These are phyloP conservation scores for Auricularia sp. DNA, from an alignment of 768 basidiomycete genomes.

Conservation along the genomic window DNA sequence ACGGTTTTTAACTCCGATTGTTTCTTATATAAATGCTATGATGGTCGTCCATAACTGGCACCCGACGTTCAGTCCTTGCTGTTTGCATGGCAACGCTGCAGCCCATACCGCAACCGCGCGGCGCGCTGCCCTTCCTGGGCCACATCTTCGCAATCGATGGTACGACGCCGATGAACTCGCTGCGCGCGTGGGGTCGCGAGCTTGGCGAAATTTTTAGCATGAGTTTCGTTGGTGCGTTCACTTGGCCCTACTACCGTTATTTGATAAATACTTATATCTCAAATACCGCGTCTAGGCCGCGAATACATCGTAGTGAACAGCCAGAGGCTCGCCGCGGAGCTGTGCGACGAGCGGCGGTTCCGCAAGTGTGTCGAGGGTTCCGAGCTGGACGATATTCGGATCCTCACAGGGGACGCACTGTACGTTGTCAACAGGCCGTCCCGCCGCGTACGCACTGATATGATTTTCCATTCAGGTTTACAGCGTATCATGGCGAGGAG, in stretches of 20 bases:
- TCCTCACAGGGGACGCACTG: constrained; percentile 27
- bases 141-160: not conserved
- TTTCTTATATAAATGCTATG: too few species aligned
- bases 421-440: constrained; percentile 10
- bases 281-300: not conserved
- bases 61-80: too few species aligned
- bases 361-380: constrained; percentile 27
- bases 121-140: not conserved
- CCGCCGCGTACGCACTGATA: too few species aligned
- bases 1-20: too few species aligned
- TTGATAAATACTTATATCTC: not conserved
- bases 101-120: not conserved
- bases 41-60: too few species aligned
- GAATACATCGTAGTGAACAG: constrained; percentile 20
- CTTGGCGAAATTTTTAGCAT: not conserved
- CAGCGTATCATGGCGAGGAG: constrained; percentile 28
- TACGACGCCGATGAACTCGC: not conserved
- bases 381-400: constrained; percentile 25
- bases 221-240: not conserved
- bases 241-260: not conserved
- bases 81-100: not conserved
- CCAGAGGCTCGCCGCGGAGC: constrained; percentile 31
- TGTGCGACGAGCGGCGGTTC: constrained; percentile 34
- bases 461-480: not conserved
- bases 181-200: not conserved